Base-by-base conservation (phyloP, 768 basidiomycete genomes). In the button mushroom (Agaricus bisporus) region DNA sequence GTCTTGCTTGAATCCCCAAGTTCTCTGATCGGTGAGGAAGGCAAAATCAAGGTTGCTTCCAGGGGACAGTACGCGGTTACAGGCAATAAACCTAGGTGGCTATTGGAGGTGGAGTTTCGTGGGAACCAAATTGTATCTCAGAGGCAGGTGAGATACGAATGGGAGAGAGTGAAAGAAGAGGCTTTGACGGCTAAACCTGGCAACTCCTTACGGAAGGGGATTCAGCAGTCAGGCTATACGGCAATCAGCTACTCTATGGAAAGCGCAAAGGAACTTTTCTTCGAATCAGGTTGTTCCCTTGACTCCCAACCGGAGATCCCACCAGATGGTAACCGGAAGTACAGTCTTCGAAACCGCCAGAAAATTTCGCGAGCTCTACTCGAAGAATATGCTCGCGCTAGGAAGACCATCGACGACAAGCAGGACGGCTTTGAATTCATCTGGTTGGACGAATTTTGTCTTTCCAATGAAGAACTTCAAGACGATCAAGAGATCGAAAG, bases 361-460 rank as follows among this genome's bases (percentile, higher is more conserved):
- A 39, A 32, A 2, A 47, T 54, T 12, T 18, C 45, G 5, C 52
- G 37, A 28, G 28, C 9, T 5, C 35, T 54, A 2, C 22, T 54
- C 17, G 28, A 54, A 9, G 37, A 47, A 12, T 54, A 54, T 35
- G 52, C 45, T 11, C 37, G 26, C 1, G 37, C 52, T 17, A 20
- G 52, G 17, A 11, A 7, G 18, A 38, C 26, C 2, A 5, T 41
- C 11, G 25, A 42, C 5, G 26, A 17, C 2, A 18, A 11, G 25
- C 17, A 18, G 26, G 45, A 54, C 4, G 52, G 45, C 4, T 12
- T 39, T 14, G 52, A 54, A 29, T 54, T 41, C 17, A 48, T 54
- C 18, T 54, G 52, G 52, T 25, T 54, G 25, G 52, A 54, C 8
- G 52, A 54, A 28, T 54, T 39, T 15, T 54, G 52, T 12, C 52